phyloP scores from a whole-genome alignment of 305 asterid genomes.

The Caryopteris hybrid region DNA sequence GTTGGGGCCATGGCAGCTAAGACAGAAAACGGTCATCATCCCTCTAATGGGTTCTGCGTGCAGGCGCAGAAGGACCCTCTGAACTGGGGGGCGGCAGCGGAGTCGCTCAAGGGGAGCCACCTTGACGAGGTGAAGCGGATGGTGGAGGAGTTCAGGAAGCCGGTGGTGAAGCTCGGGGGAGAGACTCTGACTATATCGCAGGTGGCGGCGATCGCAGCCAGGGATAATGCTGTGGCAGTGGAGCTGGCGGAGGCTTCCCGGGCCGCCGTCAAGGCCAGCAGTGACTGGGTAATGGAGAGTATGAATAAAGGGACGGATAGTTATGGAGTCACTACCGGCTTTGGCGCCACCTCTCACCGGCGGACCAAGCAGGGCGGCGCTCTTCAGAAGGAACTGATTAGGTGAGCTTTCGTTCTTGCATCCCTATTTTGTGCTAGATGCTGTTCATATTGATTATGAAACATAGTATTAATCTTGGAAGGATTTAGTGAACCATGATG shows the following conservation, averaged over 20 bases:
- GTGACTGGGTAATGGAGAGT: constrained; percentile 96
- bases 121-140: constrained; percentile 74
- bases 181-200: constrained; percentile 58
- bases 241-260: constrained; percentile 72
- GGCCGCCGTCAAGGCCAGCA: constrained; percentile 81
- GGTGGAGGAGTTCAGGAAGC: constrained; percentile 75
- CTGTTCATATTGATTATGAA: too few species aligned
- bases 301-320: constrained; percentile 83
- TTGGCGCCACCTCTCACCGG: constrained; percentile 89
- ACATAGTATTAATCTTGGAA: too few species aligned
- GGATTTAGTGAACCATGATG: too few species aligned
- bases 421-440: too few species aligned
- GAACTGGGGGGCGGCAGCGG: constrained; percentile 82
- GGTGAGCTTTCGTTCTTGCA: constrained; percentile 35
- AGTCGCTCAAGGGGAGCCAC: constrained; percentile 69
- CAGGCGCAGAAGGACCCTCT: constrained; percentile 42
- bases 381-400: constrained; percentile 79
- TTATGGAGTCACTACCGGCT: constrained; percentile 90
- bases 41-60: constrained; percentile 33
- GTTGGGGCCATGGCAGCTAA: too few species aligned
- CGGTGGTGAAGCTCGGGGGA: constrained; percentile 70
- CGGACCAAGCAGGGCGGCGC: constrained; percentile 84
- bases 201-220: constrained; percentile 77
- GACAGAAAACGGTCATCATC: constrained; percentile 17
- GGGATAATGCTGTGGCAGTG: constrained; percentile 46